Percentiles rank a stretch among this genome's conserved stretches.
phyloP scores from a whole-genome alignment of 2,329 filamentous ascomycete genomes.

The Clonostachys sp. region DNA sequence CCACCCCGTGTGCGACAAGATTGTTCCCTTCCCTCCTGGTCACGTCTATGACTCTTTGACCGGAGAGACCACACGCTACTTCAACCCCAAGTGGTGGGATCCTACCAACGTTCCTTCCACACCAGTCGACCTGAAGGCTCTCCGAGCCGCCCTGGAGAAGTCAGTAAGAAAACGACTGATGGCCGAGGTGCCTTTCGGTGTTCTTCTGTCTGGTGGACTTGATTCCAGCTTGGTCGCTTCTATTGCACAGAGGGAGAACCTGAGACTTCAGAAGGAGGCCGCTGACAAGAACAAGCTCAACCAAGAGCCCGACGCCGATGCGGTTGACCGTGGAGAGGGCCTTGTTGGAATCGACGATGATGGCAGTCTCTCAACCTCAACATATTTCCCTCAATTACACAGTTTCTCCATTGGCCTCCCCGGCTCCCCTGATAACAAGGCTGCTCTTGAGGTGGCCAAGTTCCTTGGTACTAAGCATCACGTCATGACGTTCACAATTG shows the following conservation, averaged over 20 bases:
- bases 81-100: conserved; percentile 90
- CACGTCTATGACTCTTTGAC: conserved; percentile 96
- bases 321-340: conserved; percentile 47
- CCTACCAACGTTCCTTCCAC: conserved; percentile 70
- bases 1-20: conserved; percentile 90
- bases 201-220: conserved; percentile 88
- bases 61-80: conserved; percentile 80
- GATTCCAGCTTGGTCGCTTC: conserved; percentile 94
- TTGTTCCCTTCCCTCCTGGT: conserved; percentile 89
- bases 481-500: conserved; percentile 95
- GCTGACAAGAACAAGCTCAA: conserved; percentile 23
- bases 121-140: conserved; percentile 76
- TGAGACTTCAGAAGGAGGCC: conserved; percentile 67
- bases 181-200: conserved; percentile 97
- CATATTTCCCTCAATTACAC: conserved; percentile 91
- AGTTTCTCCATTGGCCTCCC: conserved; percentile 98
- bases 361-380: conserved; percentile 82
- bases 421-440: conserved; percentile 85
- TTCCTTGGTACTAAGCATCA: conserved; percentile 98
- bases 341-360: conserved; percentile 94
- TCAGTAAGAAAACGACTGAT: conserved; percentile 95
- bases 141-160: conserved; percentile 81
- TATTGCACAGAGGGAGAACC: conserved; percentile 90
- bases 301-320: conserved; percentile 23
- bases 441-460: conserved; percentile 87